A percentile compares a stretch with the other conserved stretches of the same genome.
Conservation (phyloP, 2,329 filamentous ascomycete genomes). For the Alternaria consortialis region DNA sequence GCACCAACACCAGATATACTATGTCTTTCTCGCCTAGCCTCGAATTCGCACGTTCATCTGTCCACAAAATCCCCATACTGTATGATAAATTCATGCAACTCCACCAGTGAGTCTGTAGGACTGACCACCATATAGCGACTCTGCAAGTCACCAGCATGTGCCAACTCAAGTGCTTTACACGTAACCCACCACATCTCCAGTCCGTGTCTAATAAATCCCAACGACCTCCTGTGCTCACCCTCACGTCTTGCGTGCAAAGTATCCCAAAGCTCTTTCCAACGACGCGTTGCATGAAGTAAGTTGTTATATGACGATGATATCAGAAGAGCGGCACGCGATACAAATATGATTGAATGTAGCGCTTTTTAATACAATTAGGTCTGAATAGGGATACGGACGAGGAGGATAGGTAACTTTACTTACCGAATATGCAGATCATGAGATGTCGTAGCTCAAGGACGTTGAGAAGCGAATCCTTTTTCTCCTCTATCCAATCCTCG, state of each 20-base stretch:
- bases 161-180: slow-evolving; percentile 15
- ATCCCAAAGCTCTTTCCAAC: slow-evolving; percentile 30
- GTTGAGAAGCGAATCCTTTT: not conserved
- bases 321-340: not conserved
- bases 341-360: slow-evolving; percentile 4
- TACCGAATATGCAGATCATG: slow-evolving; percentile 21
- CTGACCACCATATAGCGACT: slow-evolving; percentile 13
- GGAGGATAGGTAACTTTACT: not conserved
- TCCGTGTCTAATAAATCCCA: slow-evolving; percentile 24
- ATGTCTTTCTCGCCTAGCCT: not conserved
- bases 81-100: slow-evolving; percentile 17
- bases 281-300: slow-evolving; percentile 18
- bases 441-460: slow-evolving; percentile 8
- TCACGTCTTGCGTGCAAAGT: not conserved
- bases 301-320: not conserved
- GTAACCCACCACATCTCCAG: slow-evolving; percentile 29
- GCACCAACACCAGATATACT: not conserved
- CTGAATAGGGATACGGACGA: rapidly evolving
- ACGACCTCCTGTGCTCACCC: not conserved
- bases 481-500: slow-evolving; percentile 4
- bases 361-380: not conserved
- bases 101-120: slow-evolving; percentile 17
- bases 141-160: not conserved
- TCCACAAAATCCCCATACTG: not conserved
- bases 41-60: not conserved